Conservation (phyloP, 768 basidiomycete species). For the Mycena vulgaris region DNA sequence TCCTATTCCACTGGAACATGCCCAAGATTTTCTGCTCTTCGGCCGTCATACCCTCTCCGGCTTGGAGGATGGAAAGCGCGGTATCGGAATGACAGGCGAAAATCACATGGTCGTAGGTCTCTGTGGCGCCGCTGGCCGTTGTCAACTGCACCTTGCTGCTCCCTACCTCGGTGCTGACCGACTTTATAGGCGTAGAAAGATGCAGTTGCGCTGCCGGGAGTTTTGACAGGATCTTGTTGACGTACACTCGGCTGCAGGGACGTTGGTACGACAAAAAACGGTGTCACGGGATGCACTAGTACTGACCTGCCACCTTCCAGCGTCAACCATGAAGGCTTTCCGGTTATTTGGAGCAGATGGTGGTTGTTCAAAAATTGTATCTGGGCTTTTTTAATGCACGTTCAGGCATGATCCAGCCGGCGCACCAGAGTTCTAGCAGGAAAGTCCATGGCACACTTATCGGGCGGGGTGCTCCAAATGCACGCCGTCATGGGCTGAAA, state of each 20-base stretch:
- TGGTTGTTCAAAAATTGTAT: slow-evolving; percentile 84
- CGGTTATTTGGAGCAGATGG: slow-evolving; percentile 78
- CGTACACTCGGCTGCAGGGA: slow-evolving; percentile 70
- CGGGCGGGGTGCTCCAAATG: slow-evolving; percentile 85
- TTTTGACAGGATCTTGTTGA: slow-evolving; percentile 70
- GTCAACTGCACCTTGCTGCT: slow-evolving; percentile 58
- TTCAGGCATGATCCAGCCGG: background rate
- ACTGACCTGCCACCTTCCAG: slow-evolving; percentile 79
- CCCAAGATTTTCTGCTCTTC: slow-evolving; percentile 72
- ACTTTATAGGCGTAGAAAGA: slow-evolving; percentile 69
- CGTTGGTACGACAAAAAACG: background rate
- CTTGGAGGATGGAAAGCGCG: slow-evolving; percentile 64
- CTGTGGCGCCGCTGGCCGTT: slow-evolving; percentile 61
- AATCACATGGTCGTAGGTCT: slow-evolving; percentile 79
- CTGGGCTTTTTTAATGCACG: slow-evolving; percentile 44
- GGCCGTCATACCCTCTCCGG: slow-evolving; percentile 63
- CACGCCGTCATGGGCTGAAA: slow-evolving; percentile 84
- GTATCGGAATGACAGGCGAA: slow-evolving; percentile 83
- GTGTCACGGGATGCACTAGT: background rate
- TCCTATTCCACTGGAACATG: slow-evolving; percentile 76
- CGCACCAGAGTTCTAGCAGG: slow-evolving; percentile 76
- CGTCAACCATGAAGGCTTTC: slow-evolving; percentile 82
- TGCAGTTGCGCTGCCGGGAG: slow-evolving; percentile 70
- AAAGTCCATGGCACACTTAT: slow-evolving; percentile 78
- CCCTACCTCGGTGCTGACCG: slow-evolving; percentile 51